These are phyloP conservation scores for Neocucurbitaria cava DNA, from an alignment of 2,329 filamentous ascomycete genomes.

Conservation along the genomic window DNA sequence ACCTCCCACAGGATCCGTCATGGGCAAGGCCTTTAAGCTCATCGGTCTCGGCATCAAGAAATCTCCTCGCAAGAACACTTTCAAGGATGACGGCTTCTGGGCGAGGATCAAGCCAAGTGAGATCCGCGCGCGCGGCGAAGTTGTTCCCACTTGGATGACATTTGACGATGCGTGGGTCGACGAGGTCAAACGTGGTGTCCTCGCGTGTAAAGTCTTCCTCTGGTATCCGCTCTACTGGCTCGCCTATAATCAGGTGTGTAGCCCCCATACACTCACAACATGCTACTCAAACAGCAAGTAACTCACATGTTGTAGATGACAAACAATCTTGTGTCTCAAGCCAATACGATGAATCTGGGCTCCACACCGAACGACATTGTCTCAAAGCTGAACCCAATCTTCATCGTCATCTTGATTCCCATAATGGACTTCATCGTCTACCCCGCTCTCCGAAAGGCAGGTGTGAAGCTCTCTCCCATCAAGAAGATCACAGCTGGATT, in stretches of 20 bases:
- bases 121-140: slow-evolving; percentile 42
- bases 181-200: slow-evolving; percentile 69
- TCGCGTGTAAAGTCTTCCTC: slow-evolving; percentile 52
- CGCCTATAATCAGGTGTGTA: slow-evolving; percentile 60
- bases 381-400: slow-evolving; percentile 77
- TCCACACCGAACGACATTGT: slow-evolving; percentile 80
- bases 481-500: slow-evolving; percentile 78
- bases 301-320: no score
- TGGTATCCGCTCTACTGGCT: slow-evolving; percentile 64
- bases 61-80: slow-evolving; percentile 28
- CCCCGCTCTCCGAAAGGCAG: slow-evolving; percentile 69
- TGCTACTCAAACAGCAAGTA: no score
- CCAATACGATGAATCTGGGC: slow-evolving; percentile 69
- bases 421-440: slow-evolving; percentile 72
- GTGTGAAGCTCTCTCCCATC: slow-evolving; percentile 74
- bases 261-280: no score
- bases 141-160: slow-evolving; percentile 74
- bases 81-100: slow-evolving; percentile 59
- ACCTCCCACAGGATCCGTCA: slow-evolving; percentile 74
- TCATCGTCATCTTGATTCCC: slow-evolving; percentile 70
- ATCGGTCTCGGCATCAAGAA: slow-evolving; percentile 56
- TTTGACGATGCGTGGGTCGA: slow-evolving; percentile 83
- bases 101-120: slow-evolving; percentile 66
- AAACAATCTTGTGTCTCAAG: slow-evolving; percentile 72
- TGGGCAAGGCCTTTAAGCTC: slow-evolving; percentile 70